Conservation (phyloP, 768 basidiomycete genomes). For the Gloeopeniophorella convolvens region DNA sequence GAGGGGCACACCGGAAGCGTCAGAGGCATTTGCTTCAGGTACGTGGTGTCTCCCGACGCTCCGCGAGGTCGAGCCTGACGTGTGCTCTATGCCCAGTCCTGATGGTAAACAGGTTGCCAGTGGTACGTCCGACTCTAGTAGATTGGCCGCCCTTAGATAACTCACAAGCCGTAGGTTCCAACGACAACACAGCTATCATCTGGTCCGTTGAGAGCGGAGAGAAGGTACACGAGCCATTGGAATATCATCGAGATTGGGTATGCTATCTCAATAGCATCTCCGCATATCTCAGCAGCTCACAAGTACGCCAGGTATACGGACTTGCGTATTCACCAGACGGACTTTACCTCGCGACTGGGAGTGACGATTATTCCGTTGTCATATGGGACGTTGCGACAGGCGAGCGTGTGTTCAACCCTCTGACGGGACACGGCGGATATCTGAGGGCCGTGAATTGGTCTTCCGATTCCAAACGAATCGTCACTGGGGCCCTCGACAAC, state of each 20-base stretch:
- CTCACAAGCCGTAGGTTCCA: slow-evolving; percentile 4
- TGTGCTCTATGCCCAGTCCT: slow-evolving; percentile 3
- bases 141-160: no score
- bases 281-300: not conserved
- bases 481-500: slow-evolving; percentile 2
- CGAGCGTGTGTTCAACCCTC: slow-evolving; percentile 31
- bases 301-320: not conserved
- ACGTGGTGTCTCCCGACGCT: not conserved
- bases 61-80: not conserved
- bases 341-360: slow-evolving; percentile 34
- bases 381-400: slow-evolving; percentile 43
- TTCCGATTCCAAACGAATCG: slow-evolving; percentile 2
- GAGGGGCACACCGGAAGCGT: slow-evolving; percentile 5
- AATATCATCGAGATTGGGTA: slow-evolving; percentile 7
- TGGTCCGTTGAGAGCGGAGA: slow-evolving; percentile 10
- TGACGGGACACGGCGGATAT: not conserved
- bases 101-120: slow-evolving; percentile 13
- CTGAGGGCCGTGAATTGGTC: slow-evolving; percentile 11
- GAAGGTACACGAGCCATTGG: not conserved
- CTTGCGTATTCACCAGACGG: slow-evolving; percentile 19
- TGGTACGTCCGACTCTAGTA: not conserved
- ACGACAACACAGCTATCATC: slow-evolving; percentile 5
- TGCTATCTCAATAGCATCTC: not conserved
- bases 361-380: slow-evolving; percentile 41
- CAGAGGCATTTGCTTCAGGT: slow-evolving; percentile 14